Conservation (phyloP, 805 yeast species). For the Myxozyma udenii region DNA sequence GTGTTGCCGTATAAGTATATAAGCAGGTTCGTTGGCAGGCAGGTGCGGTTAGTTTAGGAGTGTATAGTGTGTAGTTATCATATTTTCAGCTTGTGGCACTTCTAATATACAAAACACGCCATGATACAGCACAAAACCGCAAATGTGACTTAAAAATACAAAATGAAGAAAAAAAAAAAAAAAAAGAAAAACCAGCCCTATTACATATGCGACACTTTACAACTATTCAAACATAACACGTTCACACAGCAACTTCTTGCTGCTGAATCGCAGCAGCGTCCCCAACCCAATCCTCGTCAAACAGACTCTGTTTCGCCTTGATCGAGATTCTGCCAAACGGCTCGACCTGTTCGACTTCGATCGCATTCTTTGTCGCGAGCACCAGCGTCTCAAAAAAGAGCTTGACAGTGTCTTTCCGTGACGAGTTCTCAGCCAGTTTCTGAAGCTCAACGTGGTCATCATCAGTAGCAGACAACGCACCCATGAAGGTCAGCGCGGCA, state of each 20-base stretch:
- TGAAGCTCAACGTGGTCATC: constrained; percentile 35
- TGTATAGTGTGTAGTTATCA: background rate
- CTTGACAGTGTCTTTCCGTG: constrained; percentile 59
- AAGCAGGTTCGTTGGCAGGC: constrained; percentile 40
- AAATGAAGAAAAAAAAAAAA: background rate
- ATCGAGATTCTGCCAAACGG: constrained; percentile 62
- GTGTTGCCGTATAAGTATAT: constrained; percentile 65
- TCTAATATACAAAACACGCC: background rate
- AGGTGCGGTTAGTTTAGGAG: constrained; percentile 15
- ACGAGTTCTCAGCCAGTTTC: constrained; percentile 31
- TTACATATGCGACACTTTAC: background rate
- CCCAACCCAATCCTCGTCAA: constrained; percentile 23
- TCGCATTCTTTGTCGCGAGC: constrained; percentile 71
- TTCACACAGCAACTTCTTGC: background rate
- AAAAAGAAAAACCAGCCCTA: background rate
- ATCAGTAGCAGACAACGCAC: constrained; percentile 33
- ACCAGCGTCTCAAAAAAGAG: constrained; percentile 81
- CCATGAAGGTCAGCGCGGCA: constrained; percentile 50
- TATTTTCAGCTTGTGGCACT: too few species aligned
- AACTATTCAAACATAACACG: background rate
- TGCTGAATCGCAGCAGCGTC: background rate
- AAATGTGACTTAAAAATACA: background rate
- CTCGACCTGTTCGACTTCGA: constrained; percentile 57
- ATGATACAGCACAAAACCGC: background rate
- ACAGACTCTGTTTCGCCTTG: constrained; percentile 45